A percentile compares a stretch with the other conserved stretches of the same genome.
Evolutionary conservation across 2,329 filamentous ascomycete species (phyloP).

Genomic region (Neocucurbitaria cava): DNA sequence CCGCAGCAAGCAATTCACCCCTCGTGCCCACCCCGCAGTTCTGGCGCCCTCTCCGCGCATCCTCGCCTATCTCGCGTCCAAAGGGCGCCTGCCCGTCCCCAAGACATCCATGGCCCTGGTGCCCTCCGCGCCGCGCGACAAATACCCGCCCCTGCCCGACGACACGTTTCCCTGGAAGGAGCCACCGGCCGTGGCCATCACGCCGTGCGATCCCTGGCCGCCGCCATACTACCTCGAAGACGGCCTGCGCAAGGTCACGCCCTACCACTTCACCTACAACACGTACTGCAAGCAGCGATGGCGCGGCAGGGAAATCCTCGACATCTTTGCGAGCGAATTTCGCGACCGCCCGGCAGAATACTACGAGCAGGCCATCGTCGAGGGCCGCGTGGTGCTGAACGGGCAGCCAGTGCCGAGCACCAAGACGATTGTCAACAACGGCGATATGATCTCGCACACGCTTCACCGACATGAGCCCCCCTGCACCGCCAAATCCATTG

Average conservation of each 20-base stretch:
- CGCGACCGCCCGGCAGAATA: constrained; percentile 86
- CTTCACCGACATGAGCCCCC: constrained; percentile 95
- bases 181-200: constrained; percentile 59
- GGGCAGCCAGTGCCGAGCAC: constrained; percentile 71
- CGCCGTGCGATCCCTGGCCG: constrained; percentile 62
- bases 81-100: constrained; percentile 48
- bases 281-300: constrained; percentile 94
- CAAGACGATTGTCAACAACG: constrained; percentile 79
- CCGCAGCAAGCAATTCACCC: background rate
- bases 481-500: constrained; percentile 79
- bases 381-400: constrained; percentile 81
- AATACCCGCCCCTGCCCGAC: constrained; percentile 36
- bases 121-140: constrained; percentile 34
- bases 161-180: constrained; percentile 50
- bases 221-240: constrained; percentile 83
- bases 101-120: constrained; percentile 55
- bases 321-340: constrained; percentile 92
- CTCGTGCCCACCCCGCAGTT: constrained; percentile 17
- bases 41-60: constrained; percentile 62
- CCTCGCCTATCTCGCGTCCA: constrained; percentile 59
- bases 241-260: constrained; percentile 80
- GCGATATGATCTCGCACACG: constrained; percentile 90
- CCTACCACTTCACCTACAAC: constrained; percentile 94
- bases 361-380: constrained; percentile 80
- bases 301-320: constrained; percentile 79